These are phyloP conservation scores for Mucor ambiguus DNA, from an alignment of 371 early-diverging fungal species.

Conservation along the genomic window DNA sequence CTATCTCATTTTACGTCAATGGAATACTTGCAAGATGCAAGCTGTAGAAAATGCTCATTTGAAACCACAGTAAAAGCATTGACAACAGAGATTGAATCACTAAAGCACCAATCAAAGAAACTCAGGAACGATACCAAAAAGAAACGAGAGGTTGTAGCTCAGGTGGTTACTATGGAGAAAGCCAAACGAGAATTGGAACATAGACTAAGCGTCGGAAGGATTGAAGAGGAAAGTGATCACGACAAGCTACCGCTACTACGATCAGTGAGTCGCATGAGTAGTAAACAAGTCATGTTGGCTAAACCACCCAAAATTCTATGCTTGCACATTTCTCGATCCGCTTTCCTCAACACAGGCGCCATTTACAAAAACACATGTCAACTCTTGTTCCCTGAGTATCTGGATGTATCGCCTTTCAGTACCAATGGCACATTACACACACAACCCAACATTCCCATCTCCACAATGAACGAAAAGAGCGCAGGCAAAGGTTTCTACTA, in stretches of 20 bases:
- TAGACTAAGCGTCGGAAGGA: slow-evolving; percentile 13
- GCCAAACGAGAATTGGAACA: slow-evolving; percentile 13
- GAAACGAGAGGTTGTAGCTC: slow-evolving; percentile 25
- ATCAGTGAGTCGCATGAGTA: slow-evolving; percentile 39
- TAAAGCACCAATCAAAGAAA: slow-evolving; percentile 45
- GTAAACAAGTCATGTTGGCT: slow-evolving; percentile 65
- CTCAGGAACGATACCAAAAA: slow-evolving; percentile 34
- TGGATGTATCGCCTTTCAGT: slow-evolving; percentile 66
- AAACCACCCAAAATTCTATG: slow-evolving; percentile 62
- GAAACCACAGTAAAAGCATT: slow-evolving; percentile 44
- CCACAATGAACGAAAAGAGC: slow-evolving; percentile 23
- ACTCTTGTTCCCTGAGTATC: slow-evolving; percentile 58
- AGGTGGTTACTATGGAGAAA: slow-evolving; percentile 24
- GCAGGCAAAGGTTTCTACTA: neutral
- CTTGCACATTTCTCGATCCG: slow-evolving; percentile 75
- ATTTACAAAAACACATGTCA: slow-evolving; percentile 68
- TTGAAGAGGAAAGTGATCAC: slow-evolving; percentile 29
- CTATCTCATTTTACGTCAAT: slow-evolving; percentile 64
- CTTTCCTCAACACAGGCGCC: slow-evolving; percentile 63
- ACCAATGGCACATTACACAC: slow-evolving; percentile 57
- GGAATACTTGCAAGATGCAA: slow-evolving; percentile 74
- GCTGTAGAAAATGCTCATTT: slow-evolving; percentile 74
- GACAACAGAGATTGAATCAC: slow-evolving; percentile 38
- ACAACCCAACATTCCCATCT: slow-evolving; percentile 59
- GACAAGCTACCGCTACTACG: slow-evolving; percentile 27